Evolutionary conservation across 495 filamentous ascomycete genomes (phyloP).

Genomic region (Neurospora terricola): DNA sequence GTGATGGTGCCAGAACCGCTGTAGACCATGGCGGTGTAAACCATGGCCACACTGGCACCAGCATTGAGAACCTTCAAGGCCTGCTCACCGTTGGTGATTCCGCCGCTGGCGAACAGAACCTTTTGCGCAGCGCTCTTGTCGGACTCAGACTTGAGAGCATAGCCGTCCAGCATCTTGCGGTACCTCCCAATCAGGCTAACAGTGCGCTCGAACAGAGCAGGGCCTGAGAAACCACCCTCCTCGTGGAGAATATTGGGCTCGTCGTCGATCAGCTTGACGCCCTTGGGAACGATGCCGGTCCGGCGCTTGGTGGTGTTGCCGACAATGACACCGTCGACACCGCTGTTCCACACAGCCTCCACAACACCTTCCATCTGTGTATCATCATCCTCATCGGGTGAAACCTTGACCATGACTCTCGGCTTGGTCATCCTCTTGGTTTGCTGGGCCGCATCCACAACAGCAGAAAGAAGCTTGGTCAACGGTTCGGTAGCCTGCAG

Average conservation of each 20-base stretch:
- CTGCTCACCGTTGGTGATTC: constrained; percentile 76
- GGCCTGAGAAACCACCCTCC: constrained; percentile 83
- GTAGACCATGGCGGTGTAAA: constrained; percentile 74
- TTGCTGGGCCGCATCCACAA: constrained; percentile 63
- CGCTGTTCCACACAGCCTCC: constrained; percentile 69
- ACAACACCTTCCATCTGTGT: constrained; percentile 79
- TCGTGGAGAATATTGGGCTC: constrained; percentile 62
- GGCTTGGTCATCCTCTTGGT: constrained; percentile 64
- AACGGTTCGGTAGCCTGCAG: constrained; percentile 76
- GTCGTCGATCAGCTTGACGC: constrained; percentile 49
- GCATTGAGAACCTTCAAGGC: constrained; percentile 69
- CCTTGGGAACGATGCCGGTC: constrained; percentile 54
- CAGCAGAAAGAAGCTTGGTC: constrained; percentile 66
- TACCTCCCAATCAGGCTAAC: constrained; percentile 68
- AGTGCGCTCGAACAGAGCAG: constrained; percentile 72
- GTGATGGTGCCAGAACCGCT: constrained; percentile 78
- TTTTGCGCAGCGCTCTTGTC: constrained; percentile 40
- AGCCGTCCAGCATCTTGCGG: constrained; percentile 57
- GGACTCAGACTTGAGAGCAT: constrained; percentile 19
- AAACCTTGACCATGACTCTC: constrained; percentile 92
- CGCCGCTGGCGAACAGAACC: constrained; percentile 85
- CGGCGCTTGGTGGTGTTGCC: constrained; percentile 90
- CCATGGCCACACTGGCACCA: constrained; percentile 79
- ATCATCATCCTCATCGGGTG: constrained; percentile 81
- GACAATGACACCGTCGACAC: constrained; percentile 93